These are phyloP conservation scores for Coemansia sp. DNA, from an alignment of 192 early-diverging fungal species.

Conservation along the genomic window DNA sequence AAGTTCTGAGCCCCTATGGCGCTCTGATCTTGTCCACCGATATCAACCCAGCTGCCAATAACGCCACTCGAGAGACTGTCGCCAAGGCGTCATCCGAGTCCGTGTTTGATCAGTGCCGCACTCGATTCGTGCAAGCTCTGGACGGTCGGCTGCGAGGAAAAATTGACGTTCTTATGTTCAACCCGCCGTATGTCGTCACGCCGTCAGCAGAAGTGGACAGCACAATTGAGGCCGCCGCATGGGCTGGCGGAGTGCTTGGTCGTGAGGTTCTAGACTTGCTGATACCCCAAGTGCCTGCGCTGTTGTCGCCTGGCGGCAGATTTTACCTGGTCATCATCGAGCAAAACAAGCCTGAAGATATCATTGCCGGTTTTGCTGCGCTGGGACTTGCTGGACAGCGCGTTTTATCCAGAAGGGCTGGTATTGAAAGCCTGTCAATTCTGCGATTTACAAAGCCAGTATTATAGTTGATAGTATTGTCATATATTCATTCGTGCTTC, in stretches of 20 bases:
- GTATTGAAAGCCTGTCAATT: slow-evolving; percentile 40
- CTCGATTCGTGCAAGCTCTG: slow-evolving; percentile 63
- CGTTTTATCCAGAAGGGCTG: slow-evolving; percentile 32
- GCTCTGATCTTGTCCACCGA: slow-evolving; percentile 70
- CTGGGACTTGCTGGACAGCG: slow-evolving; percentile 23
- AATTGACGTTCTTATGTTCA: slow-evolving; percentile 88
- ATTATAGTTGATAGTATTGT: slow-evolving; percentile 7
- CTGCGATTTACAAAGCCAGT: slow-evolving; percentile 18
- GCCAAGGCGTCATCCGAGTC: slow-evolving; percentile 50
- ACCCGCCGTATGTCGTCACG: slow-evolving; percentile 96
- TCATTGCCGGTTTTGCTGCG: slow-evolving; percentile 62
- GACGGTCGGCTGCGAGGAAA: slow-evolving; percentile 56
- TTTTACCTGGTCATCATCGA: slow-evolving; percentile 88
- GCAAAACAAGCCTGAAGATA: slow-evolving; percentile 86
- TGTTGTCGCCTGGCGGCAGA: slow-evolving; percentile 70
- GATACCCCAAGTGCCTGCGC: slow-evolving; percentile 69
- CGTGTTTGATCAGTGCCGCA: slow-evolving; percentile 65
- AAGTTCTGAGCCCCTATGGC: slow-evolving; percentile 18
- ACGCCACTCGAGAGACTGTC: slow-evolving; percentile 70
- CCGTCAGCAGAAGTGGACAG: slow-evolving; percentile 70
- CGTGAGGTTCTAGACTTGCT: slow-evolving; percentile 82
- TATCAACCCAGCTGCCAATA: slow-evolving; percentile 76
- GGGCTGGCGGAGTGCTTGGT: slow-evolving; percentile 94
- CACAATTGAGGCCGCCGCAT: slow-evolving; percentile 72
- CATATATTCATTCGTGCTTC: neutral